A percentile compares a stretch with the other conserved stretches of the same genome.
Evolutionary conservation across 139 green algal species (phyloP).

Genomic region (Diplosphaera chodatii): DNA sequence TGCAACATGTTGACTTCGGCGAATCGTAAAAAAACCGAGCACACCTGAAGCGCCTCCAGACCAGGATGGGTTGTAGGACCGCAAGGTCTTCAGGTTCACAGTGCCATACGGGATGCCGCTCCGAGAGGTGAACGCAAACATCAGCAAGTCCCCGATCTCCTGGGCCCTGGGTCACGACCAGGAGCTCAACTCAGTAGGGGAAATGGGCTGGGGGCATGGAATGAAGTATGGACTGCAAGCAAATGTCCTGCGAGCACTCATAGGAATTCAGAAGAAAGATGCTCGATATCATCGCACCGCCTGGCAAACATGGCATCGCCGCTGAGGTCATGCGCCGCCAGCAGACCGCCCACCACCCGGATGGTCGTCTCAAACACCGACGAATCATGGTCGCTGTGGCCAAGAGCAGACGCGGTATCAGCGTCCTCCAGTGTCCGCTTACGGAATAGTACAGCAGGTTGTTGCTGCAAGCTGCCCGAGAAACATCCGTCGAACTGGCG

Average conservation of each 20-base stretch:
- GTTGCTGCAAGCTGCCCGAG: no score
- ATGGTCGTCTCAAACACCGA: constrained; percentile 63
- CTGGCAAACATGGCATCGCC: constrained; percentile 34
- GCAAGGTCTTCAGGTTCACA: constrained; percentile 40
- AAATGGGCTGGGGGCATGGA: no score
- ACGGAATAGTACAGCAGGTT: no score
- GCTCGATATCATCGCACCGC: no score
- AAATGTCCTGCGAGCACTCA: no score
- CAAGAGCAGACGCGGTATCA: not conserved
- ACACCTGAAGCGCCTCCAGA: constrained; percentile 12
- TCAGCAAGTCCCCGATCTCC: constrained; percentile 44
- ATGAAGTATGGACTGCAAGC: no score
- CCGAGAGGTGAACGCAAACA: constrained; percentile 65
- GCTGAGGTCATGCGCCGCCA: constrained; percentile 56
- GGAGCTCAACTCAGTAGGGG: no score
- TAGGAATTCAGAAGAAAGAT: no score
- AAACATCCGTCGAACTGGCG: no score
- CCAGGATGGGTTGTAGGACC: constrained; percentile 35
- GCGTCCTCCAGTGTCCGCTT: no score
- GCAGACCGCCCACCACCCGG: constrained; percentile 49
- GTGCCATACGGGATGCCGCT: constrained; percentile 54
- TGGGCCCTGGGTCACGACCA: constrained; percentile 19
- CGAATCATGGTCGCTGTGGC: constrained; percentile 17
- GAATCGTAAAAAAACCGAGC: no score
- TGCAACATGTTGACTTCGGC: no score